Conservation (phyloP, 176 grass and related monocot species). For the Zoysia japonica region DNA sequence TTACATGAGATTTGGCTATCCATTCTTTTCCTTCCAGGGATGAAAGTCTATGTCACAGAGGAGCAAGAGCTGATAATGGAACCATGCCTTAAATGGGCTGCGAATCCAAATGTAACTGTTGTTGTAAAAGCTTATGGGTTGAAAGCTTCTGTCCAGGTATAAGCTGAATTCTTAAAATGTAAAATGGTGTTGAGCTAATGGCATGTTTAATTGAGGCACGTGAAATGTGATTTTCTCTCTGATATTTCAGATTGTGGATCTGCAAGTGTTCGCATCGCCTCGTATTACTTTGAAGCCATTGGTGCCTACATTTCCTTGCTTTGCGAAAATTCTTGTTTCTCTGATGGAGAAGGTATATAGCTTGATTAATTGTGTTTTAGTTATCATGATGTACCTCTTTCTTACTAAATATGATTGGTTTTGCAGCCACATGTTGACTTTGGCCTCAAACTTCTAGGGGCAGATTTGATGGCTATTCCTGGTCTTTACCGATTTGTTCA, state of each 20-base stretch:
- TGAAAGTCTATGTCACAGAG: constrained; percentile 91
- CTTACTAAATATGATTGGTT: constrained; percentile 41
- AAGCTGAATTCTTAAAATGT: constrained; percentile 21
- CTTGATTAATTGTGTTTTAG: constrained; percentile 18
- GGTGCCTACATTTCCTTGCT: constrained; percentile 89
- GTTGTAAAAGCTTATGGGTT: constrained; percentile 77
- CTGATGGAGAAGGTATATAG: constrained; percentile 86
- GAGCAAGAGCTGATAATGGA: constrained; percentile 98
- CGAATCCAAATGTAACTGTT: constrained; percentile 86
- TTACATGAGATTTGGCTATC: background rate
- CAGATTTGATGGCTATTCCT: constrained; percentile 98
- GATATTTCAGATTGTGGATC: constrained; percentile 79
- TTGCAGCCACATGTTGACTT: constrained; percentile 98
- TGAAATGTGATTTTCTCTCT: constrained; percentile 7
- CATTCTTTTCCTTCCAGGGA: constrained; percentile 59
- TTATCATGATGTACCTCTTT: background rate
- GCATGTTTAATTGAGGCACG: background rate
- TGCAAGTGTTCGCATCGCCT: constrained; percentile 89
- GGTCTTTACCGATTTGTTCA: constrained; percentile 91
- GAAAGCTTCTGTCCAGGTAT: constrained; percentile 80
- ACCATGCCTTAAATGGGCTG: constrained; percentile 96
- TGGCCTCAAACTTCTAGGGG: constrained; percentile 87
- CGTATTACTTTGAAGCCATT: constrained; percentile 95
- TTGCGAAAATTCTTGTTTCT: constrained; percentile 77
- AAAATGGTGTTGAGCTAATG: constrained; percentile 17